Evolutionary conservation across 2,329 filamentous ascomycete genomes (phyloP).

Genomic region (Gyromitra esculenta): DNA sequence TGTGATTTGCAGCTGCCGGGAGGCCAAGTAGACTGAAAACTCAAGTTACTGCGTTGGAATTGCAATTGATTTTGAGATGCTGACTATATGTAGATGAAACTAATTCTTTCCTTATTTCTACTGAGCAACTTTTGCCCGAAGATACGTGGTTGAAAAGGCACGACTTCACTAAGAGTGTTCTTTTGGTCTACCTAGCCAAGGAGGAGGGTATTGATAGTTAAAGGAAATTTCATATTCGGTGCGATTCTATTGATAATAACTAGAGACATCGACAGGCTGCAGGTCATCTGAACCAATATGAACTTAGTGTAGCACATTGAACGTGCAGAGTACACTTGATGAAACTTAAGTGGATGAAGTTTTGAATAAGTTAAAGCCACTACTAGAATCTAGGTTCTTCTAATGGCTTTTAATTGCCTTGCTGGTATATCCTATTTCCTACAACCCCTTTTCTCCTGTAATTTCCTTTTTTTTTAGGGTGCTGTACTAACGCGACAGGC

Average conservation of each 20-base stretch:
- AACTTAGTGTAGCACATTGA: background rate
- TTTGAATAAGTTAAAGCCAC: conserved; percentile 10
- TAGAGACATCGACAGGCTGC: background rate
- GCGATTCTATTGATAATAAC: conserved; percentile 19
- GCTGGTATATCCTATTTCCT: conserved; percentile 14
- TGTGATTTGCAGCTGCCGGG: conserved; percentile 32
- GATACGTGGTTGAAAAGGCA: conserved; percentile 27
- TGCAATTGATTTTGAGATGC: conserved; percentile 10
- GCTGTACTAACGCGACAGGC: conserved; percentile 35
- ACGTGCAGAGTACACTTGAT: conserved; percentile 5
- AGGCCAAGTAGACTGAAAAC: background rate
- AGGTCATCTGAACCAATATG: conserved; percentile 6
- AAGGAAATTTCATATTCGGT: conserved; percentile 10
- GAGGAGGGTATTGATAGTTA: background rate
- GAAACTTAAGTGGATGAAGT: conserved; percentile 6
- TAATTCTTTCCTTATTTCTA: background rate
- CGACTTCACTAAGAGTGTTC: background rate
- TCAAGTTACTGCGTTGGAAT: conserved; percentile 1
- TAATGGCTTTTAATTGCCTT: conserved; percentile 3
- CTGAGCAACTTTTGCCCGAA: conserved; percentile 5
- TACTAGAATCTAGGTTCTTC: background rate
- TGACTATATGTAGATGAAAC: conserved; percentile 22
- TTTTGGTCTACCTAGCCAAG: background rate
- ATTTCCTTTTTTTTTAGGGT: conserved; percentile 34
- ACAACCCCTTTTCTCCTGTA: conserved; percentile 13